These are phyloP conservation scores for Ambrosiella cleistominuta DNA, from an alignment of 2,329 filamentous ascomycete species.

Conservation along the genomic window DNA sequence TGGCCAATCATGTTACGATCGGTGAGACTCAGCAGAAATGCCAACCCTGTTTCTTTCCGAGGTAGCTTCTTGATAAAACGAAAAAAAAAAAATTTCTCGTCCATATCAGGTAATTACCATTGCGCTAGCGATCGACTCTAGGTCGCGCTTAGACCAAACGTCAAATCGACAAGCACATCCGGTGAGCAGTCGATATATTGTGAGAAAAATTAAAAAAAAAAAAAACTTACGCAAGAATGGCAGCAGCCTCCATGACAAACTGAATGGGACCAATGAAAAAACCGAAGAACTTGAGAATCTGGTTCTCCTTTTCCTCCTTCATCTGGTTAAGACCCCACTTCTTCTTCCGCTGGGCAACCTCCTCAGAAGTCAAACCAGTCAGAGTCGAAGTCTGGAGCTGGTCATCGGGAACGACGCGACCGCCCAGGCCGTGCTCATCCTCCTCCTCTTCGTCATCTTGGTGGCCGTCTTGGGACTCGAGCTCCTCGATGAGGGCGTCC, in stretches of 20 bases:
- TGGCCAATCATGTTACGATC: background rate
- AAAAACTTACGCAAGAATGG: constrained; percentile 66
- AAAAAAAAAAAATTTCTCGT: background rate
- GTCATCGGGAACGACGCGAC: constrained; percentile 51
- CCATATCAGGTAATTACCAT: background rate
- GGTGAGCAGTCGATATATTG: background rate
- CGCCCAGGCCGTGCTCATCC: constrained; percentile 28
- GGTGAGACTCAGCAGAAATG: background rate
- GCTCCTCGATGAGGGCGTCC: constrained; percentile 70
- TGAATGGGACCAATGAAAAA: constrained; percentile 84
- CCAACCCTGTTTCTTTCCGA: background rate
- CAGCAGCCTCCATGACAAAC: constrained; percentile 82
- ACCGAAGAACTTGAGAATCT: constrained; percentile 63
- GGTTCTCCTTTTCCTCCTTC: constrained; percentile 79
- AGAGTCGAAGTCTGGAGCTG: constrained; percentile 57
- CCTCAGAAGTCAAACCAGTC: constrained; percentile 51
- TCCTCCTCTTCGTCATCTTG: constrained; percentile 46
- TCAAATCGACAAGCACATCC: background rate
- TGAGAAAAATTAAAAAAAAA: background rate
- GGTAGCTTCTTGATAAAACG: background rate
- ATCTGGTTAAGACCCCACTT: constrained; percentile 74
- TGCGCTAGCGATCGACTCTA: background rate
- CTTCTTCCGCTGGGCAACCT: constrained; percentile 46
- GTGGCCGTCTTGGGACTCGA: constrained; percentile 64
- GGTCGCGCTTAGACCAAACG: background rate